Evolutionary conservation across 352 stramenopile species (phyloP).

Genomic region (Detonula confervacea): DNA sequence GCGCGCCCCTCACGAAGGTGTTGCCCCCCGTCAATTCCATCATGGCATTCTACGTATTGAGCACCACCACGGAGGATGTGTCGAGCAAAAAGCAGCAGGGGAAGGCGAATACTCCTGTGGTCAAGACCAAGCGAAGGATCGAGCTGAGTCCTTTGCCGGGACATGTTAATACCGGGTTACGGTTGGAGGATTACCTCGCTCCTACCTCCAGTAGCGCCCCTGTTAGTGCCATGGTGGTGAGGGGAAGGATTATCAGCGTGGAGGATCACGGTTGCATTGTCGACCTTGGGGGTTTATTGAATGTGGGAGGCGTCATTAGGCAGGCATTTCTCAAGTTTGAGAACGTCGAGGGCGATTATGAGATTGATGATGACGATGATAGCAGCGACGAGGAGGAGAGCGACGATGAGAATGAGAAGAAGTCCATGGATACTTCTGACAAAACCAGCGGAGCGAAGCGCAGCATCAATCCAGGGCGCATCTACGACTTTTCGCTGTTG

Average conservation of each 20-base stretch:
- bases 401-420: slow-evolving; percentile 18
- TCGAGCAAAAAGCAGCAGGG: slow-evolving; percentile 3
- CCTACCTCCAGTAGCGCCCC: slow-evolving; percentile 1
- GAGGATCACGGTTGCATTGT: slow-evolving; percentile 95
- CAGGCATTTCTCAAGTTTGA: slow-evolving; percentile 82
- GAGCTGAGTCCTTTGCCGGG: slow-evolving; percentile 89
- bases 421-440: slow-evolving; percentile 52
- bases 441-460: slow-evolving; percentile 79
- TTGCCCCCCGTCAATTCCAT: slow-evolving; percentile 43
- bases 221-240: slow-evolving; percentile 76
- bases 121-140: slow-evolving; percentile 84
- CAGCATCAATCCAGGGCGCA: slow-evolving; percentile 52
- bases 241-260: slow-evolving; percentile 89
- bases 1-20: slow-evolving; percentile 41
- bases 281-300: slow-evolving; percentile 84
- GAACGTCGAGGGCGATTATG: slow-evolving; percentile 75
- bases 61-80: slow-evolving; percentile 26
- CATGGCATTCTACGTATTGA: slow-evolving; percentile 52
- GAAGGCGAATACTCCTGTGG: background rate
- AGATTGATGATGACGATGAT: slow-evolving; percentile 61
- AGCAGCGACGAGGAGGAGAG: slow-evolving; percentile 37
- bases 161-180: slow-evolving; percentile 88
- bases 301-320: slow-evolving; percentile 76
- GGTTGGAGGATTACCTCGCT: slow-evolving; percentile 59
- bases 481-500: slow-evolving; percentile 70